These are phyloP conservation scores for Panicum virgatum DNA, from an alignment of 202 grass and related monocot genomes.

Conservation along the genomic window DNA sequence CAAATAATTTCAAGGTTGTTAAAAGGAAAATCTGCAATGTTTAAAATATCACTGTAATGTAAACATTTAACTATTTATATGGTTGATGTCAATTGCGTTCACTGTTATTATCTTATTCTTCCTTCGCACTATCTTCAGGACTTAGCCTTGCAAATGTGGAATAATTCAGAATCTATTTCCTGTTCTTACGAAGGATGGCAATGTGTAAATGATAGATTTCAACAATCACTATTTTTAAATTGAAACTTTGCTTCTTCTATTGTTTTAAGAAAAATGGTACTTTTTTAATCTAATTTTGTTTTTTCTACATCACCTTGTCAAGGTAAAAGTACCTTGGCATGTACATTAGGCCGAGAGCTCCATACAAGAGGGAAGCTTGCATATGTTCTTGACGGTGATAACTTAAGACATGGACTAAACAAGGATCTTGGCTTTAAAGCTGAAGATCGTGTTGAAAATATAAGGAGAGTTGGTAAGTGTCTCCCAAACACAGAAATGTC, in stretches of 20 bases:
- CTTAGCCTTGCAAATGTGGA: neutral
- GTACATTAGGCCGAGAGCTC: conserved; percentile 73
- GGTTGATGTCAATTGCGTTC: neutral
- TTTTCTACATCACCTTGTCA: conserved; percentile 19
- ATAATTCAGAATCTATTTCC: neutral
- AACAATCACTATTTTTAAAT: neutral
- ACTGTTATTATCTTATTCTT: neutral
- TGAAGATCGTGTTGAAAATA: conserved; percentile 88
- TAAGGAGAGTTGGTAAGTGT: conserved; percentile 77
- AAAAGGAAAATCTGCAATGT: neutral
- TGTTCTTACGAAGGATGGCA: neutral
- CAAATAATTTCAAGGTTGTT: neutral
- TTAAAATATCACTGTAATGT: neutral
- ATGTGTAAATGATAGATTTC: neutral
- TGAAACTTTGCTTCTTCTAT: neutral
- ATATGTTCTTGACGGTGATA: conserved; percentile 94
- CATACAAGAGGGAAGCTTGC: conserved; percentile 80
- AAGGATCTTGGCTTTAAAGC: conserved; percentile 92
- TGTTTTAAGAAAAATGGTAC: neutral
- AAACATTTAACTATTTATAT: neutral
- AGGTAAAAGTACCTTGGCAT: conserved; percentile 97
- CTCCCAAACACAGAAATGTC: neutral
- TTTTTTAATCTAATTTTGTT: neutral
- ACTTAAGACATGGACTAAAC: conserved; percentile 91
- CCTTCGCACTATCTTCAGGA: neutral